These are phyloP conservation scores for Pichia sp. DNA, from an alignment of 1,139 yeast genomes.

Conservation along the genomic window DNA sequence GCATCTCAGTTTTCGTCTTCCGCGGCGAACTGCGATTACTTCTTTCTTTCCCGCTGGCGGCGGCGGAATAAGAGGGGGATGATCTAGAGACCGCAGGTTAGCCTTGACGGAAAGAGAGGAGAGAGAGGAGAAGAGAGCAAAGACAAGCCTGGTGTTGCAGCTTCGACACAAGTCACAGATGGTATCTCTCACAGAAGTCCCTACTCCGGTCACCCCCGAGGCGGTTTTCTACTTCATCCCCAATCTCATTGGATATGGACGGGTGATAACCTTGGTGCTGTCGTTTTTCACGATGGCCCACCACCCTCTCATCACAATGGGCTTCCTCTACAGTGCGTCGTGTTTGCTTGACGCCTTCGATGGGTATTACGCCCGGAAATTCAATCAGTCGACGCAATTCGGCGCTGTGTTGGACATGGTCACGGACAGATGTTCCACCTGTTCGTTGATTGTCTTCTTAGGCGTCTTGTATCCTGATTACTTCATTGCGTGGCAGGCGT, in stretches of 20 bases:
- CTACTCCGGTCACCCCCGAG: slow-evolving; percentile 20
- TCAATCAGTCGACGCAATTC: slow-evolving; percentile 82
- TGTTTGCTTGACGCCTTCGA: slow-evolving; percentile 95
- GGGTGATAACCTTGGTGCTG: slow-evolving; percentile 75
- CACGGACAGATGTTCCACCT: slow-evolving; percentile 95
- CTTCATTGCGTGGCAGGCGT: slow-evolving; percentile 71
- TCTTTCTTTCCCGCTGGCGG: background rate
- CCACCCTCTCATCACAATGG: slow-evolving; percentile 71
- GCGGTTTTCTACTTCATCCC: slow-evolving; percentile 57
- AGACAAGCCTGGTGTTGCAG: background rate
- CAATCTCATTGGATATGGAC: slow-evolving; percentile 80
- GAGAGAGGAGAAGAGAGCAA: background rate
- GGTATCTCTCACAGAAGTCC: slow-evolving; percentile 11
- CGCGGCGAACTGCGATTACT: background rate
- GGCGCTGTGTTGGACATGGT: slow-evolving; percentile 99
- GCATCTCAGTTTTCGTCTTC: background rate
- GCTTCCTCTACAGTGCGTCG: slow-evolving; percentile 74
- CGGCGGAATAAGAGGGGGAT: background rate
- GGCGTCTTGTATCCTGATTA: slow-evolving; percentile 71
- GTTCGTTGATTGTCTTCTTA: slow-evolving; percentile 80
- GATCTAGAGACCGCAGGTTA: background rate
- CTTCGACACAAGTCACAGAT: background rate
- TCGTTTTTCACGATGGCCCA: slow-evolving; percentile 78
- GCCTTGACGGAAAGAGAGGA: background rate
- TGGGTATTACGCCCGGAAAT: slow-evolving; percentile 90